These are phyloP conservation scores for Trichoderma asperelloides DNA, from an alignment of 495 filamentous ascomycete species.

Conservation along the genomic window DNA sequence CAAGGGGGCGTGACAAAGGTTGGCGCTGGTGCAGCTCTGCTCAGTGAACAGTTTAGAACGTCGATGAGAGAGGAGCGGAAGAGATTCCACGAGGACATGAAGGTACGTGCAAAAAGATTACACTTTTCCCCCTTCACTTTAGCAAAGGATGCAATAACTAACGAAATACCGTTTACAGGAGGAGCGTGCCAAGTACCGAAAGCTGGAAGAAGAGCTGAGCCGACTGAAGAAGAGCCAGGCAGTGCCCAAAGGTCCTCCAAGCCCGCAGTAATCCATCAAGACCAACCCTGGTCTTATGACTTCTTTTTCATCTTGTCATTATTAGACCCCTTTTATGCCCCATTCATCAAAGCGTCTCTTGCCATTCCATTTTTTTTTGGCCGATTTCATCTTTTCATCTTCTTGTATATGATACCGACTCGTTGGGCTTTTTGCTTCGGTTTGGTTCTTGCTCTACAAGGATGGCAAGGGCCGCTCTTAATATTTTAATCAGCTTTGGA, in stretches of 20 bases:
- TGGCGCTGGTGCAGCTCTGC: constrained; percentile 23
- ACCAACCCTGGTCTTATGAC: neutral
- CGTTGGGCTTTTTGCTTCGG: constrained; percentile 18
- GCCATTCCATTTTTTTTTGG: neutral
- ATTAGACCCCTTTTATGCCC: neutral
- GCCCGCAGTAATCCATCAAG: neutral
- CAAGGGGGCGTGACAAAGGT: constrained; percentile 9
- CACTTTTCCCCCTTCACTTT: too few species aligned
- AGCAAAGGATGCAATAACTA: neutral
- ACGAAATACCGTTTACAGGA: constrained; percentile 21
- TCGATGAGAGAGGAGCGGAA: constrained; percentile 42
- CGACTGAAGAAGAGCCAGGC: constrained; percentile 27
- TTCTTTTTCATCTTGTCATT: neutral
- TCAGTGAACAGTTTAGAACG: constrained; percentile 32
- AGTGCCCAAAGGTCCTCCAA: constrained; percentile 28
- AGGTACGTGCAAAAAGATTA: constrained; percentile 23
- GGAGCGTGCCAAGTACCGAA: constrained; percentile 37
- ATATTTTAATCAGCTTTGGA: neutral
- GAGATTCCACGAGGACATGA: constrained; percentile 43
- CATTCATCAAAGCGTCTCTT: neutral
- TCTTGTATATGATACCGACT: constrained; percentile 13
- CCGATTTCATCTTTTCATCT: neutral
- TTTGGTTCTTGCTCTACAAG: constrained; percentile 14
- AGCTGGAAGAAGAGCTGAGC: constrained; percentile 37
- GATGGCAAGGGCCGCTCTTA: neutral